Conservation (phyloP, 75 land plant species). For the Ceratopteris richardii region DNA sequence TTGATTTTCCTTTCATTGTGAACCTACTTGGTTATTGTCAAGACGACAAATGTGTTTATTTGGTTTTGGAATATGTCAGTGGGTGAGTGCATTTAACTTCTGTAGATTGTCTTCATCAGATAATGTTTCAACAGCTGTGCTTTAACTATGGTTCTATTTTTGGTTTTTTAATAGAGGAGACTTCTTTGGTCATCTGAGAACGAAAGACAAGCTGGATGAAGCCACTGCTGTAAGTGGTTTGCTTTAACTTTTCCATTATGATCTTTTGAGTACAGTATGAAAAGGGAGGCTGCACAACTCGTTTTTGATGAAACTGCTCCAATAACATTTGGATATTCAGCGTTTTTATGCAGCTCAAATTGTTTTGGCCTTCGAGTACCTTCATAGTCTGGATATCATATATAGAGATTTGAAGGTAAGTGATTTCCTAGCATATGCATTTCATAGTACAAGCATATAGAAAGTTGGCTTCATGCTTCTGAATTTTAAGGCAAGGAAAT, state of each 20-base stretch:
- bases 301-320: background rate
- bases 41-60: slow-evolving; percentile 36
- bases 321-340: slow-evolving; percentile 7
- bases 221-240: background rate
- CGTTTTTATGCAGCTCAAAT: slow-evolving; percentile 40
- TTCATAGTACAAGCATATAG: too few species aligned
- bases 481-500: too few species aligned
- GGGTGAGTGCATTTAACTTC: slow-evolving; percentile 16
- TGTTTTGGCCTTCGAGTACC: slow-evolving; percentile 30
- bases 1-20: slow-evolving; percentile 36
- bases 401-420: slow-evolving; percentile 25
- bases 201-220: slow-evolving; percentile 2
- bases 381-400: slow-evolving; percentile 31
- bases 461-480: too few species aligned
- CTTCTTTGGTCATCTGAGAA: background rate
- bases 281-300: background rate
- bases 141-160: too few species aligned
- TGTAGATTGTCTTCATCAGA: too few species aligned
- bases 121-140: too few species aligned
- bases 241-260: background rate
- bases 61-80: slow-evolving; percentile 35
- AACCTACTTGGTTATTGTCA: slow-evolving; percentile 35
- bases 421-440: too few species aligned
- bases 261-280: background rate
- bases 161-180: background rate